Evolutionary conservation across 345 rosid species (phyloP).

Genomic region (Odontarrhena argentea): DNA sequence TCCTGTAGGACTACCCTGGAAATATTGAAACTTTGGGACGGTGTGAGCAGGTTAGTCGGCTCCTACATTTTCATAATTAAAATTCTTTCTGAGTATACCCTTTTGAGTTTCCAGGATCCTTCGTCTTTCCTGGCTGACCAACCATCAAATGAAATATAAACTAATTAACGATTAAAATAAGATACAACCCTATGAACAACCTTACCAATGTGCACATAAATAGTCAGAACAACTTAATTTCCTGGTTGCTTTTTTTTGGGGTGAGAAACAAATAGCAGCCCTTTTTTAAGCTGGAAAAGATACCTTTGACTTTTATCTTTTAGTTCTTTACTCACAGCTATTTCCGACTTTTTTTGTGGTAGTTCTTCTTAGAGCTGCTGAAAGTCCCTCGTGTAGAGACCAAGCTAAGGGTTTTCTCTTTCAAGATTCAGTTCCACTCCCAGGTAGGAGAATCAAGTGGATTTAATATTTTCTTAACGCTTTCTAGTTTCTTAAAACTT

Average conservation of each 20-base stretch:
- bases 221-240: constrained; percentile 1
- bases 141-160: not conserved
- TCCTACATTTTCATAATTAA: constrained; percentile 27
- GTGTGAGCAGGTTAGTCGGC: constrained; percentile 69
- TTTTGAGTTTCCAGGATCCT: constrained; percentile 4
- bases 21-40: constrained; percentile 70
- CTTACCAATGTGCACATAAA: constrained; percentile 10
- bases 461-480: constrained; percentile 26
- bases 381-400: constrained; percentile 83
- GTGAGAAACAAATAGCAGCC: not conserved
- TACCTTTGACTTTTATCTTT: constrained; percentile 15
- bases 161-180: not conserved
- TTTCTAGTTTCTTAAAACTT: constrained; percentile 25
- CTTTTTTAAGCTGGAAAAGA: not conserved
- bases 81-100: not conserved
- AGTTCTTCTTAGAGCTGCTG: constrained; percentile 82
- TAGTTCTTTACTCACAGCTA: constrained; percentile 19
- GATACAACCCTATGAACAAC: constrained; percentile 20
- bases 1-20: constrained; percentile 62
- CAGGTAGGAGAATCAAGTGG: constrained; percentile 54
- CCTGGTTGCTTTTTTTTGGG: not conserved
- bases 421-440: constrained; percentile 65
- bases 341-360: constrained; percentile 37
- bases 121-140: constrained; percentile 3
- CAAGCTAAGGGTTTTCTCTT: constrained; percentile 79